Base-by-base conservation (phyloP, 257 asterid genomes). In the Gentiana straminea region DNA sequence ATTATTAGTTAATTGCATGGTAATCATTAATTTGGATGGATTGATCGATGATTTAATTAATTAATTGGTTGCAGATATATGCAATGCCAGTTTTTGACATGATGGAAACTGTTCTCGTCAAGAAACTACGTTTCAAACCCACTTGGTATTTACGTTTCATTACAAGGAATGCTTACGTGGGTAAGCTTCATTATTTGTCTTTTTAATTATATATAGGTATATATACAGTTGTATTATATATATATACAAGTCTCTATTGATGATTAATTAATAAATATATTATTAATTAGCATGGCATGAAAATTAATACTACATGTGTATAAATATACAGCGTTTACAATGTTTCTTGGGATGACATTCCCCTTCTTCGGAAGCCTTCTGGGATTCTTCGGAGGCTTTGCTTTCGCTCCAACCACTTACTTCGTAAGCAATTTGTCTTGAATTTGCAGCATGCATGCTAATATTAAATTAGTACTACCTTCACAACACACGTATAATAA, bases 331-430 rank as follows among this genome's bases (percentile, higher is more conserved):
- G 94, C 38, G 8, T 1, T 81, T 8, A 88, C 97, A 0, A 72
- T 81, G 88, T 75, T 84, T 52, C 24, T 81, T 53, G 97, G 73
- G 46, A 77, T 85, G 78, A 77, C 84, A 57, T 56, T 88, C 68
- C 97, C 96, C 8, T 88, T 88, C 81, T 88, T 88, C 62, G 94
- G 95, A 49, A 95, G 84, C 3, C 68, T 84, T 50, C 82, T 85
- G 75, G 97, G 95, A 59, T 88, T 88, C 76, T 85, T 88, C 57
- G 97, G 97, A 44, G 97, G 97, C 48, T 77, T 88, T 52, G 95
- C 91, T 57, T 74, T 84, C 71, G 94, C 90, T 33, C 97, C 94
- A n/a, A 88, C 97, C 11, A 53, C 94, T 0, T 88, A 82, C 61
- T 85, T 48, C 34, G 95, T 88, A 73, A 81, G 95, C 62, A 33